Evolutionary conservation across 2,329 filamentous ascomycete species (phyloP), one percentile per base, ranked within the genome.

Genomic region (Aspergillus eucalypticola): DNA sequence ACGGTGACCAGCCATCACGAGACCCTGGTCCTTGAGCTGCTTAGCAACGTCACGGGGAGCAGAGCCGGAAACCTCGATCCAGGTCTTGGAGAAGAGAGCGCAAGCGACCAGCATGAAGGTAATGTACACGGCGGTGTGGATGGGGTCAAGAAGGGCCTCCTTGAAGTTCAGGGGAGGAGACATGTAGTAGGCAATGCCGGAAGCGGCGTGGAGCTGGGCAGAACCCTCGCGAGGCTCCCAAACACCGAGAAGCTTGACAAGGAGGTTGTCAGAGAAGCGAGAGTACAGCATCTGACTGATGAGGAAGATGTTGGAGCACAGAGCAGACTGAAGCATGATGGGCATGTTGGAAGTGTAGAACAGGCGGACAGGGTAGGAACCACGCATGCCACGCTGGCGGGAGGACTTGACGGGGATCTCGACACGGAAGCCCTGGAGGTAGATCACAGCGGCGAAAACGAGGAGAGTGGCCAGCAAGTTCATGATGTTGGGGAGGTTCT

Each of bases 321-420:
- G 88, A 70, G 95, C 95, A 51, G 94, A 98, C 84, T 99, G 96
- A 78, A 99, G 86, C 95, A 99, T 99, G 82, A 99, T 99, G 76
- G 95, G 95, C 96, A 99, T 99, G 90, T 99, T 99, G 79, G 93
- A 97, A 76, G 95, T 99, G 84, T 99, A 99, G 88, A 99, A 99
- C 62, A 99, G 91, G 75, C 96, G 94, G 79, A 99, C 88, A 73
- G 95, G 95, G 87, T 98, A 99, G 42, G 93, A 96, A 74, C 94
- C 96, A 73, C 95, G 94, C 78, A 96, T 95, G 80, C 95, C 95
- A 85, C 95, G 93, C 87, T 99, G 95, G 82, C 95, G 93, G 72
- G 92, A 94, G 62, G 93, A 97, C 89, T 99, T 99, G 86, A 99
- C 95, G 65, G 96, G 96, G 76, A 99, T 99, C 84, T 99, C 95